Percentiles rank a stretch among this genome's conserved stretches.
Conservation (phyloP, 345 rosid genomes). For the Rhodamnia rubescens region DNA sequence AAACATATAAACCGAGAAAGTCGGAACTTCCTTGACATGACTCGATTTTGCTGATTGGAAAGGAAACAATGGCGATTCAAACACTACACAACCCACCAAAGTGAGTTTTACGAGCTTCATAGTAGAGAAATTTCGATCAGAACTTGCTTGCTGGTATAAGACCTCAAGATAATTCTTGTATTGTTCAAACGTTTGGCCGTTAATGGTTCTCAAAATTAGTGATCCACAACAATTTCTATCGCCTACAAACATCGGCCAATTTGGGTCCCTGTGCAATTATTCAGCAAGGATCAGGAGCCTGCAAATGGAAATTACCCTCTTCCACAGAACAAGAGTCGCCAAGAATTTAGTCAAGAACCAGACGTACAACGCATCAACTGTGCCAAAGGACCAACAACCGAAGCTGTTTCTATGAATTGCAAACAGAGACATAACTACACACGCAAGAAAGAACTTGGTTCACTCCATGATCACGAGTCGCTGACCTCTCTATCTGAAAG, state of each 20-base stretch:
- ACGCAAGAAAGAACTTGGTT: background rate
- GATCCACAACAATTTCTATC: background rate
- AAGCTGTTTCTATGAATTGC: background rate
- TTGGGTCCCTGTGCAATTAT: background rate
- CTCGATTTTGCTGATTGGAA: background rate
- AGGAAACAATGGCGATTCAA: background rate
- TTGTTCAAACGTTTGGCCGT: background rate
- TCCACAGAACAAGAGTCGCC: background rate
- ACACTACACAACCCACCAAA: background rate
- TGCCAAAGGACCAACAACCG: background rate
- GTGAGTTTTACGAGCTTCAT: background rate
- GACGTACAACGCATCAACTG: background rate
- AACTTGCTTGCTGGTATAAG: background rate
- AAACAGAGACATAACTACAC: background rate
- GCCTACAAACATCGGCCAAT: background rate
- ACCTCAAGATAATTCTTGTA: background rate
- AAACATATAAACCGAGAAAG: background rate
- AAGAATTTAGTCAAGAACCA: background rate
- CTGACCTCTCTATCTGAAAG: background rate
- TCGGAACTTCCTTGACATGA: background rate
- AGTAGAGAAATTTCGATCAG: background rate
- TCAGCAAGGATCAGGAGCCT: background rate
- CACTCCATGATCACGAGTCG: background rate
- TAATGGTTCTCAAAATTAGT: background rate
- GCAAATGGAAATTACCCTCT: background rate